Base-by-base conservation (phyloP, 2,329 filamentous ascomycete genomes). In the Trichophyton schoenleinii region DNA sequence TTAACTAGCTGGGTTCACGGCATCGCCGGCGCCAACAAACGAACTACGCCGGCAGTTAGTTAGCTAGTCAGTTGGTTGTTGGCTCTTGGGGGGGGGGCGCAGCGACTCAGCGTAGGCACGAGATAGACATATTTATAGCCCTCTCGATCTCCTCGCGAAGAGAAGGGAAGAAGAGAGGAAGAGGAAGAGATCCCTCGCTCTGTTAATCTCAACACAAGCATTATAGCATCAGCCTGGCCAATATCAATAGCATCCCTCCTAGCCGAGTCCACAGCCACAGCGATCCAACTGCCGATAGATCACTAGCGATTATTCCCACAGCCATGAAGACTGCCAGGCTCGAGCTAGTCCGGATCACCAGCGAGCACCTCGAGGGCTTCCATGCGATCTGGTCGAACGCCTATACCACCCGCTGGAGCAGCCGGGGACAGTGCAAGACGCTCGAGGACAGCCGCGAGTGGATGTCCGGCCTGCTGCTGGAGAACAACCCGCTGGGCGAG, bases 381-480 rank as follows among this genome's bases (percentile, higher is more conserved):
- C 55, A 58, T 15, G 31, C 55, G 20, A 42, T 58, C 9, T 58
- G 55, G 55, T 58, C 55, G n/a, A 42, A 58, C 34, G 13, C 55
- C 3, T 22, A 58, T 41, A 31, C 34, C 20, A 20, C 55, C 8
- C 55, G 55, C 34, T 58, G 55, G 55, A 58, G 55, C 55, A 42
- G 38, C 34, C 18, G 38, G 20, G 55, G 55, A n/a, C 13, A 31
- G 7, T 58, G 55, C 38, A 58, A 58, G 34, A 58, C 55, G 38
- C 9, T 58, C 15, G 55, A 58, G 15, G 55, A 58, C 3, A 58
- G 55, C 55, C 31, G 28, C 1, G 34, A 58, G 8, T 58, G 55
- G 55, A 58, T 58, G 55, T 41, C 28, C 7, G 34, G n/a, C 20
- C 31, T 42, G 34, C 55, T 58, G 20, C 15, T 58, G 18, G 55